Evolutionary conservation across 2,329 filamentous ascomycete genomes (phyloP), one percentile per base, ranked within the genome.

Genomic region (Colletotrichum eleusines): DNA sequence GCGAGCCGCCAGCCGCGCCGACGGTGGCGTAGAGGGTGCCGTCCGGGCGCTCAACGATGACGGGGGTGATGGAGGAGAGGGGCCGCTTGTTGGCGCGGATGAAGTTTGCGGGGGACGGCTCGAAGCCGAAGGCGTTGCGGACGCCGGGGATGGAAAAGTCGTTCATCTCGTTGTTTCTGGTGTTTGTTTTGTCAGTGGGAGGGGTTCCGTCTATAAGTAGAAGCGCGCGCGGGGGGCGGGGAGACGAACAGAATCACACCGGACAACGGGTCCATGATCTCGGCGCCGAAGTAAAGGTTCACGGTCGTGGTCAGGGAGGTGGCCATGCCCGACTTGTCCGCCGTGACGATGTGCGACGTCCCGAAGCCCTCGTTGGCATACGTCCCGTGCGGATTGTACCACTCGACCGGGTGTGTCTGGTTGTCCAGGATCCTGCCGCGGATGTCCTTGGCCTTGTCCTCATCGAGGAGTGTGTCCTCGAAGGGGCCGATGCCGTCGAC

Each of bases 131-230:
- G 33, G 91, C 89, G 78, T 97, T 97, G 69, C 85, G 86, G 1
- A 87, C 83, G 63, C 89, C 89, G 0, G 95, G 95, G 76, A 97
- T 94, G 59, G 91, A 94, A 83, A 98, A 98, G 82, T 97, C 94
- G 83, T 91, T 87, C 86, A 89, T 89, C 80, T 91, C 87, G 79
- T 90, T 85, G 80, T 90, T 91, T 33, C 81, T 83, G 46, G 51
- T 62, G 35, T 18, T 26, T 4, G 14, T 28, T 51, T 51, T 1
- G 78, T 75, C 18, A 76, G 54, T 75, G 60, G 50, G 60, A 28
- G 50, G 59, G 31, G 20, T 12, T 2, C n/a, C 5, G 9, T 48
- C 3, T 2, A 42, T 12, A 4, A 44, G 28, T 26, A 50, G 26
- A 26, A n/a, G 12, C 18, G 3, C 20, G 12, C 18, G 3, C 16